These are phyloP conservation scores for Naganishia cerealis DNA, from an alignment of 1,284 basidiomycete genomes.

Conservation along the genomic window DNA sequence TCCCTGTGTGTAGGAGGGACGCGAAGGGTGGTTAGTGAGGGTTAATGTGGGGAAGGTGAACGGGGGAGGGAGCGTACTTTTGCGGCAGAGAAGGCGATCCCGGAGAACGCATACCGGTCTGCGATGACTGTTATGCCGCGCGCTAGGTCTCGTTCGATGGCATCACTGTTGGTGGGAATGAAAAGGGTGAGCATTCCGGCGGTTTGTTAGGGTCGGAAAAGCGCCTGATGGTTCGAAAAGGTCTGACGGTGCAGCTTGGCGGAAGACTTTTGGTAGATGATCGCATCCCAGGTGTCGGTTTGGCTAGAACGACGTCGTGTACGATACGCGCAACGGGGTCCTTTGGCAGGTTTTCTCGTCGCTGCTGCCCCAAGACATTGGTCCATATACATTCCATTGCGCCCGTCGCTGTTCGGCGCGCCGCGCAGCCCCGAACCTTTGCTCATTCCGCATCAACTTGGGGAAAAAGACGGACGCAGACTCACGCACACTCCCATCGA, in stretches of 20 bases:
- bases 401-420: no score
- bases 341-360: no score
- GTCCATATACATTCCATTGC: no score
- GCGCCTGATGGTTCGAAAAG: no score
- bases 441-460: slow-evolving; percentile 5
- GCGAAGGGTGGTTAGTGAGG: slow-evolving; percentile 15
- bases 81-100: slow-evolving; percentile 87
- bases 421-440: no score
- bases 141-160: slow-evolving; percentile 64
- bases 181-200: not conserved
- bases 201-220: not conserved
- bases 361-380: no score
- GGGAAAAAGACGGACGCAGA: slow-evolving; percentile 36
- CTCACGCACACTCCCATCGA: slow-evolving; percentile 89
- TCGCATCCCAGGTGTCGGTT: not conserved
- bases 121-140: slow-evolving; percentile 76
- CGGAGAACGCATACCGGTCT: slow-evolving; percentile 95
- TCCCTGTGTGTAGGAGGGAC: slow-evolving; percentile 48
- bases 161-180: slow-evolving; percentile 57
- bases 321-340: no score
- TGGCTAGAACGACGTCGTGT: not conserved
- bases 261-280: not conserved
- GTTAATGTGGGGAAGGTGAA: slow-evolving; percentile 43
- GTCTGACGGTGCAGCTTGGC: no score
- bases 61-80: slow-evolving; percentile 59